Percentiles rank a stretch among this genome's conserved stretches.
phyloP scores from a whole-genome alignment of 2,329 filamentous ascomycete species.

The Calonectria honghensis region DNA sequence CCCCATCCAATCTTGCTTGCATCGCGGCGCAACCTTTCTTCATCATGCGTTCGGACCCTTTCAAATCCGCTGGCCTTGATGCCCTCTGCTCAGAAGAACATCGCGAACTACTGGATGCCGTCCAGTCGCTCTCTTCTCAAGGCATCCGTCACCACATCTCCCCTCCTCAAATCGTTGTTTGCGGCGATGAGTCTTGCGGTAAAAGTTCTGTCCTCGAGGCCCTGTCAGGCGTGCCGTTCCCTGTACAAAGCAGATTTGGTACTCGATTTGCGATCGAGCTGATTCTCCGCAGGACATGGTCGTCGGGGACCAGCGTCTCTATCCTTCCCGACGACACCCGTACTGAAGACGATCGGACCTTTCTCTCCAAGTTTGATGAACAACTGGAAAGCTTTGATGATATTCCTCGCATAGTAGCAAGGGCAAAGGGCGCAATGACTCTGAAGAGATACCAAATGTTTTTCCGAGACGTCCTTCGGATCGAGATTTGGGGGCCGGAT shows the following conservation, averaged over 20 bases:
- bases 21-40: neutral
- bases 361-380: neutral
- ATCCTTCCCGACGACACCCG: neutral
- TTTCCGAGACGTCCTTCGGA: neutral
- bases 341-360: neutral
- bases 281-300: neutral
- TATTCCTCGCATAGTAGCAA: neutral
- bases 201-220: neutral
- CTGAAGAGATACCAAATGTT: neutral
- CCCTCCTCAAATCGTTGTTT: neutral
- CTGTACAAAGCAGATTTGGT: neutral
- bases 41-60: neutral
- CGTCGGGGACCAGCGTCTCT: neutral
- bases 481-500: neutral
- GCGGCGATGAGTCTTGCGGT: neutral
- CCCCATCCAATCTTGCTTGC: neutral
- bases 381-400: neutral
- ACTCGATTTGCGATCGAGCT: neutral
- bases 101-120: neutral
- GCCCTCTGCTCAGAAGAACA: neutral
- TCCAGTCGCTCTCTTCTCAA: neutral
- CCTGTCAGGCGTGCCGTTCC: neutral
- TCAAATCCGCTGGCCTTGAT: neutral
- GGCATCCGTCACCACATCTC: neutral
- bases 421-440: neutral